Percentiles rank a stretch among this genome's conserved stretches.
phyloP scores from a whole-genome alignment of 2,329 filamentous ascomycete genomes.

The Decorospora gaudefroyi region DNA sequence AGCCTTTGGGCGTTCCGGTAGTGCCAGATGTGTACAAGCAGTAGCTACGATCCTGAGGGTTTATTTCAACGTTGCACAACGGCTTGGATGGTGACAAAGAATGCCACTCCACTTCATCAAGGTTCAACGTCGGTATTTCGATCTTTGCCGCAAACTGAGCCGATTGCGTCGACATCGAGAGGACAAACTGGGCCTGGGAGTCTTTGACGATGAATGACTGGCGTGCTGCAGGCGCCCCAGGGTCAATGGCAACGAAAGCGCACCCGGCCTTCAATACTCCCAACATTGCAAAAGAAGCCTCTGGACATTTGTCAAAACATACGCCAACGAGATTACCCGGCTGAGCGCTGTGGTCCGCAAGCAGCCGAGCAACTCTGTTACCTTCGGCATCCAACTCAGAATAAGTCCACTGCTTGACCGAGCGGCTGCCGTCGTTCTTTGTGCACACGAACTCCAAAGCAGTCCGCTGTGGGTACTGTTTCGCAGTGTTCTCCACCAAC shows the following conservation, averaged over 20 bases:
- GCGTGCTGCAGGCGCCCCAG: slow-evolving; percentile 70
- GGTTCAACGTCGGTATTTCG: slow-evolving; percentile 51
- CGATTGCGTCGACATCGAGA: slow-evolving; percentile 60
- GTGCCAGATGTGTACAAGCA: slow-evolving; percentile 88
- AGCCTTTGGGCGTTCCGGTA: slow-evolving; percentile 84
- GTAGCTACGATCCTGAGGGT: slow-evolving; percentile 68
- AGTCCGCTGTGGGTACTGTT: slow-evolving; percentile 59
- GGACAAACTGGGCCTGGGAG: slow-evolving; percentile 65
- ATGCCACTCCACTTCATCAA: slow-evolving; percentile 51
- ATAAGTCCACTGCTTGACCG: slow-evolving; percentile 71
- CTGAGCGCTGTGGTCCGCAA: slow-evolving; percentile 56
- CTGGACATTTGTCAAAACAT: slow-evolving; percentile 82
- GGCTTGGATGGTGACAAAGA: slow-evolving; percentile 45
- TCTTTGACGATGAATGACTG: slow-evolving; percentile 79
- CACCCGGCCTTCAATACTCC: slow-evolving; percentile 83
- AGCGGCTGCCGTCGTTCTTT: slow-evolving; percentile 54
- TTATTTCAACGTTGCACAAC: slow-evolving; percentile 26
- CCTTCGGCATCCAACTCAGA: slow-evolving; percentile 69
- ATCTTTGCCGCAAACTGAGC: slow-evolving; percentile 44
- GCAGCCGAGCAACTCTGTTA: slow-evolving; percentile 71
- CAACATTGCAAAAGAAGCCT: slow-evolving; percentile 80
- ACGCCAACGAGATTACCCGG: slow-evolving; percentile 70
- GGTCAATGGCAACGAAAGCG: slow-evolving; percentile 79
- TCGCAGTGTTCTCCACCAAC: slow-evolving; percentile 71
- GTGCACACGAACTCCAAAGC: slow-evolving; percentile 76